Base-by-base conservation (phyloP, 2,329 filamentous ascomycete species). In the Aspergillus thermomutatus region DNA sequence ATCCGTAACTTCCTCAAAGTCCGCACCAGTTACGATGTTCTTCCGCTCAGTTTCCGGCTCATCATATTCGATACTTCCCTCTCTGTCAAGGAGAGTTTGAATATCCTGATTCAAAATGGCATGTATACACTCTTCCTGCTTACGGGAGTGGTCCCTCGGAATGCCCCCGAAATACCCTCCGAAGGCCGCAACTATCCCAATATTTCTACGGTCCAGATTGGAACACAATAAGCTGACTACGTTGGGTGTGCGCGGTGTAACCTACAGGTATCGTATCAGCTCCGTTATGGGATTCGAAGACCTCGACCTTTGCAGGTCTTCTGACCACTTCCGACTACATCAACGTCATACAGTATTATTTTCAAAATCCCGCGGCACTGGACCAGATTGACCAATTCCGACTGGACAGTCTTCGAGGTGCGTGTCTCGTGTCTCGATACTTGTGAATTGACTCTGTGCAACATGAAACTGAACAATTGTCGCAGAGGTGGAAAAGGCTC, bases 301-400 rank as follows among this genome's bases (percentile, higher is more conserved):
- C 88, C 3, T 96, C 92, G 26, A 91, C 89, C 37, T 99, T 97
- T 75, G 94, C 93, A 43, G 94, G 94, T 41, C 84, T 99, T 50
- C 82, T 99, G 63, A 99, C 94, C 27, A 94, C 92, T 61, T 96
- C 92, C 59, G 94, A 99, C 77, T 99, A 94, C 74, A 95, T 99
- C 78, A 99, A 99, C 70, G 89, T 99, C 56, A 96, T 99, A 43
- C 93, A 97, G 74, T 99, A 99, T 77, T 97, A 99, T 80, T 97
- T 92, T 82, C 92, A 97, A 75, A 95, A 94, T 66, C 94, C 93
- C 2, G 91, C 96, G 64, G 89, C 92, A 57, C 84, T 97, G 59
- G 86, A 87, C 63, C 87, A 93, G 71, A 90, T 99, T 66, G 94
- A 97, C 64, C 90, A 96, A 74, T 97, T 99, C 73, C 88, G 91